Base-by-base conservation (phyloP, 1,284 basidiomycete genomes). In the Ceratobasidium theobromae region DNA sequence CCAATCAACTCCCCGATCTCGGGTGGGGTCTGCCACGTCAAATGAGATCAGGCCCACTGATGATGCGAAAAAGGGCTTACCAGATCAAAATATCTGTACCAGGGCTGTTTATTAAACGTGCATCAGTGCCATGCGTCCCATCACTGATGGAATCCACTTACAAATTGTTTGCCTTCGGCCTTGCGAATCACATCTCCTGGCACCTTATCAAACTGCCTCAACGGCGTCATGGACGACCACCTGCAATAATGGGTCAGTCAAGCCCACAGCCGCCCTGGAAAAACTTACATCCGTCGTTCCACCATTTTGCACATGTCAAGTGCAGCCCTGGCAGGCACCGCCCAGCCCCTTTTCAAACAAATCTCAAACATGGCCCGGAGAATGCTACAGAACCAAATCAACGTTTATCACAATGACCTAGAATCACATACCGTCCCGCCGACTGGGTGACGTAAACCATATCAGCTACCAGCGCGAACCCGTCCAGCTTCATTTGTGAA, bases 261-360 rank as follows among this genome's bases (percentile, higher is more conserved):
- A 25, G 53, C 69, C 38, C 69, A 32, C 55, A 33, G 28, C 23
- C 41, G 25, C 16, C 25, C 1, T n/a, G 21, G 14, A 54, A 40
- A 40, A 14, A 75, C 84, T 73, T 62, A 86, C 93, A 95, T 94
- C 68, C 89, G 78, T 71, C 89, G 86, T 75, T 95, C 94, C 3
- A 90, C 92, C 95, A 98, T 98, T 81, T 99, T 98, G 80, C 96
- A 99, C 68, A 99, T 80, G 71, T 96, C 91, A 41, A 99, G 82
- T 4, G 93, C 93, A 27, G 92, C 88, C 69, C 93, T 89, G 0
- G 95, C 93, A 0, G 96, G 92, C 4, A 92, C 82, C 0, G 97
- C 95, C 93, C 96, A 99, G n/a, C 96, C 96, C 66, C 95, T 87
- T 79, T 97, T 98, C 69, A 98, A 80, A 75, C 96, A 99, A 64